These are phyloP conservation scores for Thelonectria rubi DNA, from an alignment of 2,329 filamentous ascomycete species.

Conservation along the genomic window DNA sequence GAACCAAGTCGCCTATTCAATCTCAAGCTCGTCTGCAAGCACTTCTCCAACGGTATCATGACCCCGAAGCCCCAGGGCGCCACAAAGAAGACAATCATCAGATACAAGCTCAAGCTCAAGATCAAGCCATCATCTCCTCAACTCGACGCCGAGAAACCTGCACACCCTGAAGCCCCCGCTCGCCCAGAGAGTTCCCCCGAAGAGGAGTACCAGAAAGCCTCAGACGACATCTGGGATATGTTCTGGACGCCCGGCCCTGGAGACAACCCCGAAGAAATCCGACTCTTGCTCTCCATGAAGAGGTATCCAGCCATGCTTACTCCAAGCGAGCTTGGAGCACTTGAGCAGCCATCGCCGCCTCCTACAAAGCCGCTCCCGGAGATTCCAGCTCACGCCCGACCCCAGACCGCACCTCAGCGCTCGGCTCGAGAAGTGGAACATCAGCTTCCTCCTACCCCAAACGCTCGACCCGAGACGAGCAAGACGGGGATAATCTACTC, in stretches of 20 bases:
- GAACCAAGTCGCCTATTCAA: constrained; percentile 48
- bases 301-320: constrained; percentile 47
- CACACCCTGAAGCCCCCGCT: constrained; percentile 59
- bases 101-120: not conserved
- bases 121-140: constrained; percentile 54
- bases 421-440: not conserved
- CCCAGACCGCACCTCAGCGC: not conserved
- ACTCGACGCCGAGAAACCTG: constrained; percentile 57
- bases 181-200: constrained; percentile 62
- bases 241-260: constrained; percentile 52
- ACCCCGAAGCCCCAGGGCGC: constrained; percentile 46
- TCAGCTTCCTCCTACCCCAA: constrained; percentile 41
- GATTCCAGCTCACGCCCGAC: not conserved
- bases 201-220: constrained; percentile 60
- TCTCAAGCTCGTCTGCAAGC: constrained; percentile 52
- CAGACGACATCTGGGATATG: constrained; percentile 59
- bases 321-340: not conserved
- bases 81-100: constrained; percentile 31
- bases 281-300: constrained; percentile 25
- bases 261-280: not conserved
- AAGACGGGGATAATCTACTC: constrained; percentile 50
- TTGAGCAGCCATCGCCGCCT: not conserved
- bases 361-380: not conserved
- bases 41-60: constrained; percentile 53
- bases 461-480: constrained; percentile 28